Evolutionary conservation across 345 rosid species (phyloP), one percentile per base, ranked within the genome.

Genomic region (Mercurialis annua): DNA sequence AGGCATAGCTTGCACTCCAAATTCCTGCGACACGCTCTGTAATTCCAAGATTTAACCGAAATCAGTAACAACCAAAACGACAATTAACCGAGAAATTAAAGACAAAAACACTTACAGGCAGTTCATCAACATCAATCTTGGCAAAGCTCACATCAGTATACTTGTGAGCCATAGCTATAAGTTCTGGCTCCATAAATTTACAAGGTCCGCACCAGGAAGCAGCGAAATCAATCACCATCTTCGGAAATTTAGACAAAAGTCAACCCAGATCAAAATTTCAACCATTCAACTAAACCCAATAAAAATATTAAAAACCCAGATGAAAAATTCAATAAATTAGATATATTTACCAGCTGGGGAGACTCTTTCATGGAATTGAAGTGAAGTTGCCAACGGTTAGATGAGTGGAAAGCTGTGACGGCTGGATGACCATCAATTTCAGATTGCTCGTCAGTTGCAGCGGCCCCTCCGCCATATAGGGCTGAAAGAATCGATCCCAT

Each of bases 201-300:
- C 97, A 93, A 6, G 96, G 98, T 31, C 94, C 92, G 59, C 98
- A 93, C 98, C 97, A 90, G 0, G 87, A 36, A 8, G 97, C 97
- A 24, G 94, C 75, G 72, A 90, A 93, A 71, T 93, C 94, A 30
- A 87, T 76, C 76, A 87, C 89, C 88, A 85, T 60, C 90, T 89
- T 65, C n/a, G 7, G 36, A 51, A 57, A 59, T 7, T 12, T 59
- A 33, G 4, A 14, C 11, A 31, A 59, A 59, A 4, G 40, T 3
- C 40, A 34, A 34, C 40, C 40, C n/a, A n/a, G n/a, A n/a, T n/a
- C n/a, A n/a, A n/a, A n/a, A n/a, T n/a, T n/a, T n/a, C n/a, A n/a
- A n/a, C n/a, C n/a, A n/a, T n/a, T n/a, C n/a, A n/a, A n/a, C n/a
- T n/a, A n/a, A n/a, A 10, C 1, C 23, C 18, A 24, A 33, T 4